phyloP scores from a whole-genome alignment of 495 filamentous ascomycete species.

The Letharia columbiana region DNA sequence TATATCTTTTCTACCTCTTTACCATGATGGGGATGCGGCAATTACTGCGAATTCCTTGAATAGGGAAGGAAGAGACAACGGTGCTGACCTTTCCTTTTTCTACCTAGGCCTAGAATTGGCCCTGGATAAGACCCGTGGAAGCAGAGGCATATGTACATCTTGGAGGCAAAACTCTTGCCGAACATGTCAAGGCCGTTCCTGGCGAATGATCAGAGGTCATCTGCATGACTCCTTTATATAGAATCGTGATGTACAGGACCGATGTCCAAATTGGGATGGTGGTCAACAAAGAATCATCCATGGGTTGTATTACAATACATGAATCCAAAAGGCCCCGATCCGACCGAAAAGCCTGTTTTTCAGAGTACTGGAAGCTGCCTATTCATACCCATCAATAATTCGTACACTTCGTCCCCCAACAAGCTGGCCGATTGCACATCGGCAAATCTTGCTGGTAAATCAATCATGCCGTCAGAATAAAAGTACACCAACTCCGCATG shows the following conservation, averaged over 20 bases:
- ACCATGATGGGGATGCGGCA: background rate
- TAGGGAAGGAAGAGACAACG: background rate
- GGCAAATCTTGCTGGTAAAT: background rate
- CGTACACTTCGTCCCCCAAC: slow-evolving; percentile 2
- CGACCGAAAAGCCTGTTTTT: background rate
- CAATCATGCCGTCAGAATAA: background rate
- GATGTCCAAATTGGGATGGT: background rate
- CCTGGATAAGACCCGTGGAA: slow-evolving; percentile 45
- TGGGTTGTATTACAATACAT: background rate
- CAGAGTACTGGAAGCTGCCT: background rate
- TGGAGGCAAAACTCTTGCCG: background rate
- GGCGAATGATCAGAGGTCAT: background rate
- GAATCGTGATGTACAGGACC: background rate
- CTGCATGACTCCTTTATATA: background rate
- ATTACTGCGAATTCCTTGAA: background rate
- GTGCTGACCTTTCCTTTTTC: background rate
- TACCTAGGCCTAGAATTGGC: slow-evolving; percentile 59
- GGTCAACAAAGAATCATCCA: background rate
- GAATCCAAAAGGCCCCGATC: background rate
- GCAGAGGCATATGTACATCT: background rate
- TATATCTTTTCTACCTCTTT: slow-evolving; percentile 20
- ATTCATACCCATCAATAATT: background rate
- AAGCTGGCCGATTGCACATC: background rate
- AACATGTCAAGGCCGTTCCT: background rate
- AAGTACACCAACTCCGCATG: slow-evolving; percentile 7